phyloP scores from a whole-genome alignment of 331 rosid species.

The Cydonia oblonga region DNA sequence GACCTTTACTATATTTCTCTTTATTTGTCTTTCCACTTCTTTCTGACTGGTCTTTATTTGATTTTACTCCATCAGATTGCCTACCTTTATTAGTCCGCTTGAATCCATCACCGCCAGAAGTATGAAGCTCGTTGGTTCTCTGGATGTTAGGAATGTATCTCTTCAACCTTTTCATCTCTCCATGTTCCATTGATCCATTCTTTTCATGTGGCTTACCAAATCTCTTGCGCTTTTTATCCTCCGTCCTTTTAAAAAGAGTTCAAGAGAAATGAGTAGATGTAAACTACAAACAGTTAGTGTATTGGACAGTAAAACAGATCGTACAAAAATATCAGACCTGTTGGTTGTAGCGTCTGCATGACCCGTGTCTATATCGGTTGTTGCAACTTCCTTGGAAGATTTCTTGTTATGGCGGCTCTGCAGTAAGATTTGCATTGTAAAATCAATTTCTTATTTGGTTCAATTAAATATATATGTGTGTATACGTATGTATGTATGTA shows the following conservation, averaged over 20 bases:
- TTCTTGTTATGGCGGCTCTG: constrained; percentile 77
- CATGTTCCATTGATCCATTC: constrained; percentile 12
- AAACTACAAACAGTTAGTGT: neutral
- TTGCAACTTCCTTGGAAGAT: constrained; percentile 26
- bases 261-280: neutral
- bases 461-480: neutral
- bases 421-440: constrained; percentile 9
- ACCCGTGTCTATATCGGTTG: constrained; percentile 15
- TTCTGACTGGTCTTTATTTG: constrained; percentile 16
- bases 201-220: constrained; percentile 17
- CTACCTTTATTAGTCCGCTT: constrained; percentile 25
- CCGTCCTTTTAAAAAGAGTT: constrained; percentile 25
- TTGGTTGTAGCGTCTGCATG: constrained; percentile 37
- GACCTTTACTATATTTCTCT: constrained; percentile 14
- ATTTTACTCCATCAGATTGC: constrained; percentile 20
- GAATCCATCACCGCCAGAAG: constrained; percentile 12
- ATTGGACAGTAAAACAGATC: neutral
- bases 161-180: constrained; percentile 35
- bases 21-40: constrained; percentile 12
- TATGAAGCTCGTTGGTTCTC: constrained; percentile 3
- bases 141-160: constrained; percentile 8
- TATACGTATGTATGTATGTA: no score
- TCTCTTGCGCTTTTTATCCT: constrained; percentile 26
- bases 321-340: constrained; percentile 31
- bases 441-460: neutral